Evolutionary conservation across 768 basidiomycete species (phyloP).

Genomic region (Leccinum disarticulatum): DNA sequence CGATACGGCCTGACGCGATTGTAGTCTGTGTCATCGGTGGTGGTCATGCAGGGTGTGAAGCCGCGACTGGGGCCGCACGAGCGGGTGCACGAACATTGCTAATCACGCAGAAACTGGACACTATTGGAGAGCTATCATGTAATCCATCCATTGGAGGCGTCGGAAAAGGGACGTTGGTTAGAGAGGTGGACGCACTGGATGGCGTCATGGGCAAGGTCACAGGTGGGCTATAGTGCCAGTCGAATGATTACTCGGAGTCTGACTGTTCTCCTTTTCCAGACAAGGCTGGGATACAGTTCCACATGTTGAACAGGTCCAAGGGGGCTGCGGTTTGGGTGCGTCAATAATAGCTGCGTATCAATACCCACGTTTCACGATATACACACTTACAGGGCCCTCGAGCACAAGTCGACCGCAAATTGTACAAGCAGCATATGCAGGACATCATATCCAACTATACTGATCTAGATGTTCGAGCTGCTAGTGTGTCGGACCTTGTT

Average conservation of each 20-base stretch:
- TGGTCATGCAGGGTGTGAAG: constrained; percentile 92
- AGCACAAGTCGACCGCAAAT: constrained; percentile 82
- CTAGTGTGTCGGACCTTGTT: constrained; percentile 77
- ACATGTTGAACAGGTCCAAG: constrained; percentile 80
- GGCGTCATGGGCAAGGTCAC: constrained; percentile 83
- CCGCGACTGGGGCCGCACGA: constrained; percentile 82
- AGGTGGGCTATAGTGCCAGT: constrained; percentile 44
- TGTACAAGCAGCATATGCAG: constrained; percentile 87
- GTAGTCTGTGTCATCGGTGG: constrained; percentile 85
- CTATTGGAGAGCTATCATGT: constrained; percentile 83
- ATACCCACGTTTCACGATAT: not conserved
- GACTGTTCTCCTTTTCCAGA: constrained; percentile 43
- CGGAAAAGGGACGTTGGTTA: constrained; percentile 89
- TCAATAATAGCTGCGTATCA: not conserved
- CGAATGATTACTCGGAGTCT: not conserved
- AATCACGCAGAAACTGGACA: constrained; percentile 79
- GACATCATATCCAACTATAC: constrained; percentile 60
- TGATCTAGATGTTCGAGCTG: constrained; percentile 66
- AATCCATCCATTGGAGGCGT: constrained; percentile 93
- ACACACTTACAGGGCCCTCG: constrained; percentile 66
- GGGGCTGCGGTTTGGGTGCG: constrained; percentile 88
- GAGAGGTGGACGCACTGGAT: constrained; percentile 88
- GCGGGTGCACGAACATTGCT: constrained; percentile 79
- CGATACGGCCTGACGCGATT: constrained; percentile 39
- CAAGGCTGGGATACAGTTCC: constrained; percentile 86